Percentiles rank a stretch among this genome's conserved stretches.
phyloP scores from a whole-genome alignment of 768 basidiomycete genomes.

The Wakefieldia striispora region DNA sequence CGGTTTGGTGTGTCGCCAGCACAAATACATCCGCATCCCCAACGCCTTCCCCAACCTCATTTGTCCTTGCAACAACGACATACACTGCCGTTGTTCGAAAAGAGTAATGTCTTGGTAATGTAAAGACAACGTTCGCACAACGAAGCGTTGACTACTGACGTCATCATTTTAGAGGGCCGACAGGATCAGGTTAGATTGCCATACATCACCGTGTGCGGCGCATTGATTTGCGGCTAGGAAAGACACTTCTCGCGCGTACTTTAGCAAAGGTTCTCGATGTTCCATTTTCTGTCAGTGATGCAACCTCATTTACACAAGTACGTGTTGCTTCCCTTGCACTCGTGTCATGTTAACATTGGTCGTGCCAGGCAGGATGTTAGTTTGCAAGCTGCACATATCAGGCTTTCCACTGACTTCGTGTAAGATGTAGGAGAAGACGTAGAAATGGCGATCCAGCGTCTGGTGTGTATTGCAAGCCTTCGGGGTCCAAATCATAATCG shows the following conservation, averaged over 20 bases:
- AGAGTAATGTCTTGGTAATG: constrained; percentile 95
- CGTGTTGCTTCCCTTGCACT: constrained; percentile 13
- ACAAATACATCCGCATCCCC: constrained; percentile 59
- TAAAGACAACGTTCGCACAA: constrained; percentile 35
- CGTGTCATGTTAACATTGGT: constrained; percentile 11
- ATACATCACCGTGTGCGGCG: constrained; percentile 10
- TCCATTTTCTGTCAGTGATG: constrained; percentile 91
- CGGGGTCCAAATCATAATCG: background rate
- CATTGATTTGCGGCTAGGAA: constrained; percentile 47
- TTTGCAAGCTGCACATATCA: constrained; percentile 12
- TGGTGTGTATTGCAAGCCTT: constrained; percentile 44
- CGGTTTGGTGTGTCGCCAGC: constrained; percentile 50
- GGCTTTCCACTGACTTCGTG: constrained; percentile 4
- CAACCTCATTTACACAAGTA: constrained; percentile 91
- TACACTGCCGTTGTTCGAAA: constrained; percentile 71
- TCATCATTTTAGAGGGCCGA: constrained; percentile 61
- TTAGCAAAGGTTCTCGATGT: constrained; percentile 90
- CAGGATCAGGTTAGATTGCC: constrained; percentile 68
- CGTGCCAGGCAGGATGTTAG: constrained; percentile 66
- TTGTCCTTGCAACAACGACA: constrained; percentile 41
- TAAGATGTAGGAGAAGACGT: constrained; percentile 96
- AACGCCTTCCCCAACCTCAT: constrained; percentile 35
- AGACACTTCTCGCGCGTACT: constrained; percentile 87
- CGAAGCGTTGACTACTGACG: constrained; percentile 7
- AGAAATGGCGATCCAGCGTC: constrained; percentile 83